phyloP scores from a whole-genome alignment of 1,284 basidiomycete species.

The Hemileia vastatrix region DNA sequence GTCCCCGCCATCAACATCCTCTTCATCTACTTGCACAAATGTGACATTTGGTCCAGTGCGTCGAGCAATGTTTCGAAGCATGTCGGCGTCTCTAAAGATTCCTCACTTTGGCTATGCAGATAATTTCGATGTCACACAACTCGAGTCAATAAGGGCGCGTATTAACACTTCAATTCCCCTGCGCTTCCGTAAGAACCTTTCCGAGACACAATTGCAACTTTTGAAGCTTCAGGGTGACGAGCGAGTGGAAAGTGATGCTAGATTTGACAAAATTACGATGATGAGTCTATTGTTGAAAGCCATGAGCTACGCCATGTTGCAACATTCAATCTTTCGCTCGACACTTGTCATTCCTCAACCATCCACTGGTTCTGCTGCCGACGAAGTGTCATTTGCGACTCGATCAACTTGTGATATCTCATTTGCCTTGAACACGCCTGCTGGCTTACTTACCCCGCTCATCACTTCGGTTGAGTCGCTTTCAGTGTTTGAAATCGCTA shows the following conservation, averaged over 20 bases:
- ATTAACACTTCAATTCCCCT: constrained; percentile 63
- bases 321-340: constrained; percentile 65
- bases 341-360: constrained; percentile 29
- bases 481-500: constrained; percentile 59
- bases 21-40: not conserved
- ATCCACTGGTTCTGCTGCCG: constrained; percentile 24
- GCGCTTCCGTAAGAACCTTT: constrained; percentile 49
- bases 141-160: constrained; percentile 60
- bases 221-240: too few species aligned
- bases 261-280: constrained; percentile 60
- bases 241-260: constrained; percentile 43
- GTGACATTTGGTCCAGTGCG: constrained; percentile 35
- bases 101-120: constrained; percentile 73
- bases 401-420: constrained; percentile 52
- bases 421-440: constrained; percentile 67
- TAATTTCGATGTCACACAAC: constrained; percentile 67
- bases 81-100: constrained; percentile 48
- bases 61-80: constrained; percentile 44
- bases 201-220: too few species aligned
- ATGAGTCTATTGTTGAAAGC: constrained; percentile 79
- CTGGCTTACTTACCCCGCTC: constrained; percentile 73
- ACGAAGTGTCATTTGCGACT: constrained; percentile 50
- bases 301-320: constrained; percentile 65
- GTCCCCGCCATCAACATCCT: not conserved
- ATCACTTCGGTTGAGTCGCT: constrained; percentile 56